Base-by-base conservation (phyloP, 768 basidiomycete genomes). In the Wakefieldia striispora region DNA sequence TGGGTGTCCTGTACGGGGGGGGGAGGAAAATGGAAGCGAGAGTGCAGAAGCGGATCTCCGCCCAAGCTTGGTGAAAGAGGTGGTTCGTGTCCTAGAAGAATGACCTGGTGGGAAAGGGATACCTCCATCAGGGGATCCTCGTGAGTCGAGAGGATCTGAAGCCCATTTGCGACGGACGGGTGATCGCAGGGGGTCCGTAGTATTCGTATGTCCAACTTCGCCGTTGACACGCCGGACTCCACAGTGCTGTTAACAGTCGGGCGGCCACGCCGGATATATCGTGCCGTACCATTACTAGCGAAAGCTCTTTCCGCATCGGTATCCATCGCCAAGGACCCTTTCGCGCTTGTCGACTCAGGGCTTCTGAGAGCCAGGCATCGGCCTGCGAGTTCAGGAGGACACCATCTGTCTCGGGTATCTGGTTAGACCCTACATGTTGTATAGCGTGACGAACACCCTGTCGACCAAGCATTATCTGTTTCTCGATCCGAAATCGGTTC, bases 401-500 rank as follows among this genome's bases (percentile, higher is more conserved):
- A 37, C 57, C 61, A 20, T 63, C 55, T 20, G 53, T 53, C 34
- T 65, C 53, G 16, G 63, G 53, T 12, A 57, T 64, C 45, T 45
- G 47, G 29, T 35, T 55, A 27, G 57, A 46, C 40, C 60, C 54
- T 26, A 59, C 65, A 55, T 66, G 70, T 52, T 80, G 81, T 39
- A 79, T 67, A 8, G 76, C 70, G 52, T 69, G 77, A 17, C 90
- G 85, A 36, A 91, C 76, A 44, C 76, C 75, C 60, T 87, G 82
- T 11, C 93, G 83, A 17, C 94, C 93, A 11, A 84, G 71, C 35
- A 84, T 74, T 41, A 97, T 90, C 58, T 92, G 85, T 47, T 83
- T 84, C 68, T 97, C 87, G n/a, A 91, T 74, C 9, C 81, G 80
- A 56, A 82, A 77, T n/a, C 95, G 79, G 65, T 98, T 97, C 63